These are phyloP conservation scores for Russula virescens DNA, from an alignment of 768 basidiomycete species.

Conservation along the genomic window DNA sequence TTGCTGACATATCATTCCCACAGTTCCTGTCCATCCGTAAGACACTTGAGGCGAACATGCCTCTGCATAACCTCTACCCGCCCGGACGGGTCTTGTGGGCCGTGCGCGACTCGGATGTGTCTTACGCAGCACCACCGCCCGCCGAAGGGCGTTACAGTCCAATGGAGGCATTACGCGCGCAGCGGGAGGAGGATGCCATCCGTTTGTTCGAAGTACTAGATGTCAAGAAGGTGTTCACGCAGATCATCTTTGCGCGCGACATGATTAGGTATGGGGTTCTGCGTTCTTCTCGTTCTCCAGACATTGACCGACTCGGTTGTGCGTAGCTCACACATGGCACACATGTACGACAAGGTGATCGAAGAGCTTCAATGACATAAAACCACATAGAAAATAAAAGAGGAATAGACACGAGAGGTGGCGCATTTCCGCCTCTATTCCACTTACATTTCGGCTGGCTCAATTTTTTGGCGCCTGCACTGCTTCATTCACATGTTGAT, in stretches of 20 bases:
- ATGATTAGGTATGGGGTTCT: slow-evolving; percentile 61
- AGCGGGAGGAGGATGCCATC: slow-evolving; percentile 43
- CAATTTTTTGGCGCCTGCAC: background rate
- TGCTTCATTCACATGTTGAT: background rate
- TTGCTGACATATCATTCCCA: background rate
- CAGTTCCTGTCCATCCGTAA: slow-evolving; percentile 78
- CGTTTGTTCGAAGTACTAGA: slow-evolving; percentile 74
- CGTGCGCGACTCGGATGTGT: slow-evolving; percentile 64
- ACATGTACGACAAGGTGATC: slow-evolving; percentile 71
- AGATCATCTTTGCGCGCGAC: slow-evolving; percentile 74
- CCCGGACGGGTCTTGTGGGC: slow-evolving; percentile 79
- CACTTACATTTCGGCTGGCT: background rate
- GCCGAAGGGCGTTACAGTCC: slow-evolving; percentile 25
- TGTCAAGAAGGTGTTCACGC: slow-evolving; percentile 69
- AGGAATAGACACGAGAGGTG: background rate
- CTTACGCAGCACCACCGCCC: slow-evolving; percentile 41
- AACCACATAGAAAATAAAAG: background rate
- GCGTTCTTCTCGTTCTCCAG: background rate
- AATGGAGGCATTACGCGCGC: slow-evolving; percentile 21
- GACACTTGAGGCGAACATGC: slow-evolving; percentile 82
- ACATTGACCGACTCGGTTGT: background rate
- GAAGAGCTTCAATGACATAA: slow-evolving; percentile 45
- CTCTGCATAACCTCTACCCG: slow-evolving; percentile 62
- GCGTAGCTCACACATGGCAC: slow-evolving; percentile 65
- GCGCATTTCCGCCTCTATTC: background rate